Evolutionary conservation across 78 protist genomes (phyloP), one percentile per base, ranked within the genome.

Genomic region (slime mould (Dictyostelium discoideum)): DNA sequence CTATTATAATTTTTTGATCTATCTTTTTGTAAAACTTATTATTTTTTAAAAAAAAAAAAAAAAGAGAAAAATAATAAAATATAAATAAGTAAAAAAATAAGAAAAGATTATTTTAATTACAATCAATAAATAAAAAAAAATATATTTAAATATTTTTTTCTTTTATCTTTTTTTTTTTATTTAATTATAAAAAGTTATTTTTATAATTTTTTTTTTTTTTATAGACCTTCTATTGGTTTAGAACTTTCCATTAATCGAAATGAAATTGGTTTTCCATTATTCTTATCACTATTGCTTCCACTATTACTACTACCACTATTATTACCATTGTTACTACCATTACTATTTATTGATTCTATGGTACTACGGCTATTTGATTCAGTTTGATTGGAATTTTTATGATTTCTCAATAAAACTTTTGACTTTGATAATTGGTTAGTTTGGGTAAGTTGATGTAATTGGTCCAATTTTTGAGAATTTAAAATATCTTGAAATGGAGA

Each of bases 161-260:
- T 54, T 54, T 16, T 54, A 13, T 54, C 22, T 54, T 65, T 65
- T n/a, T 65, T 18, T 65, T n/a, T n/a, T n/a, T 42, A 42, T 42
- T n/a, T 65, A 65, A n/a, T 65, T 63, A 22, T 63, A 22, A 63
- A n/a, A 24, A 20, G 39, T n/a, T 63, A 22, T 63, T 63, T 63
- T 63, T 14, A 63, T 63, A 22, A 63, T 63, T 2, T 63, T 22
- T 63, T 63, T 65, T 65, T 6, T 65, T 20, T n/a, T 11, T 65
- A 65, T n/a, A 65, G 74, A 65, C 74, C 74, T 8, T 65, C 74
- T n/a, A 65, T 65, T 65, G 74, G 24, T 65, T 65, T 65, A 1
- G 80, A 74, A 74, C 16, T 24, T 74, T 24, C 80, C 24, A 32
- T 74, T 74, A 74, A 74, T 29, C 37, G 80, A 74, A 74, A 74